Evolutionary conservation across 306 rosid species (phyloP), one percentile per base, ranked within the genome.

Genomic region (Gastrolobium villosum): DNA sequence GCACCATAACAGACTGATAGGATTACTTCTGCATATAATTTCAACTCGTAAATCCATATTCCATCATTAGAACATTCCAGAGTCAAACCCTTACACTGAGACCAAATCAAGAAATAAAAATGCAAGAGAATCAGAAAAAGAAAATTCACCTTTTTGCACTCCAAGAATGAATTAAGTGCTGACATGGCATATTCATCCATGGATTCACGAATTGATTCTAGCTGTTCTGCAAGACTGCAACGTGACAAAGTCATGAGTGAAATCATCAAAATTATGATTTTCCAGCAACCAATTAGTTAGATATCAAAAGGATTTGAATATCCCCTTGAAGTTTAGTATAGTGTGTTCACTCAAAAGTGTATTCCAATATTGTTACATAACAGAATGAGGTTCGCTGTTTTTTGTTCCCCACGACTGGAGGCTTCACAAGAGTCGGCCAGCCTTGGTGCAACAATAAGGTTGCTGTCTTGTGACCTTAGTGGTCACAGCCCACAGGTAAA

Each of bases 171-270:
- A 10, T 80, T 55, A 72, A 95, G 90, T 67, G 98, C 86, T 66
- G 90, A 81, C 66, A 70, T 74, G 65, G 87, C 96, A 72, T 63
- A 34, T 62, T 86, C 88, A 81, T 91, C 96, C 81, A 95, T 39
- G 41, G 99, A 91, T 67, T 85, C 87, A 31, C 52, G 72, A 77
- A 95, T 88, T 66, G 98, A 91, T 83, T 91, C 94, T 77, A 95
- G 93, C 88, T 93, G 98, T 84, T 95, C 98, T 2, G 97, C 78
- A 65, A 95, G 98, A 83, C 99, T 95, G 90, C 85, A 88, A 84
- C 70, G 80, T 75, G 81, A 65, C 64, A 68, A 55, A 87, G 48
- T 54, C 76, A 83, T 40, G 63, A 34, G 45, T 46, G 71, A 56
- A 56, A 74, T 46, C 63, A 59, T 35, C 50, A 52, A 53, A 81